Base-by-base conservation (phyloP, 768 basidiomycete species). In the Lyophyllum decastes region DNA sequence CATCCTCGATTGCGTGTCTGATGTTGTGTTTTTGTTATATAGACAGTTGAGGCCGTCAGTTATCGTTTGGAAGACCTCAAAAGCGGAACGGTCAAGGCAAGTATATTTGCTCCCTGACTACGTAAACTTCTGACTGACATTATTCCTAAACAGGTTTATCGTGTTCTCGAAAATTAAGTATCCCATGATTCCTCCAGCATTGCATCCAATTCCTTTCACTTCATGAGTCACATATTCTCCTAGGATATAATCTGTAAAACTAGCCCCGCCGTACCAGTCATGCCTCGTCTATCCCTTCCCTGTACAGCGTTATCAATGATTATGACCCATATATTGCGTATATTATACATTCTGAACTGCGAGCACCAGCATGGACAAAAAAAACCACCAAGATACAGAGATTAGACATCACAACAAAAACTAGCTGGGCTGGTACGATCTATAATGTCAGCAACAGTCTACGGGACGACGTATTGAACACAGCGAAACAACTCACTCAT, bases 11-110 rank as follows among this genome's bases (percentile, higher is more conserved):
- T 34, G 25, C 27, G 57, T 24, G 46, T 25, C 9, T 33, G 44
- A 46, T 24, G 1, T 46, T 46, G 43, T 10, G 58, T 11, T 26
- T 24, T 33, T 58, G 16, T 44, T 61, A n/a, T 2, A n/a, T 60
- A 78, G 76, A 79, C 77, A 61, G 87, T 94, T 27, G 92, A 94
- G 66, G 79, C 78, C 49, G 87, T 84, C n/a, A 94, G 89, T 65
- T 96, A 95, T 75, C 82, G 91, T 54, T 73, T 94, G 70, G 93
- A 95, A 41, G 94, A 95, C 76, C 68, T 95, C 65, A 95, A 95
- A 76, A 90, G 86, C 65, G 94, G 94, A 11, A 73, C 77, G 24
- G 82, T 94, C 43, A 89, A 92, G 83, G 92, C 93, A 58, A 57
- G 69, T 56, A 33, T 19, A 22, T 16, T 55, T 62, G 70, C 64